Evolutionary conservation across 2,329 filamentous ascomycete genomes (phyloP), one percentile per base, ranked within the genome.

Genomic region (Xylaria sp.): DNA sequence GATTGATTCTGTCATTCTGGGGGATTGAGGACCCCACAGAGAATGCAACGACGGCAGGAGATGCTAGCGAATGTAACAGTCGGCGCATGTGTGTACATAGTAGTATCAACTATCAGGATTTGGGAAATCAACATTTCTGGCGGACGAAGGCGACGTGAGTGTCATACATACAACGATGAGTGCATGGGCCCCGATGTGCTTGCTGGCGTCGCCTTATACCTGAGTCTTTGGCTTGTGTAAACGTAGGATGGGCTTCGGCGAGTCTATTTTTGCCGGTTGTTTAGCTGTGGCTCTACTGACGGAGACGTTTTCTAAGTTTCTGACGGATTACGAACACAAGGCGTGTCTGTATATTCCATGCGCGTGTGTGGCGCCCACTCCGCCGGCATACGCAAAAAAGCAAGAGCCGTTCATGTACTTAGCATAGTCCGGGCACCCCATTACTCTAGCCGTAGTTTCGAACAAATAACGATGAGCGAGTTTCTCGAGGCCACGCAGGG

Each of bases 21-120:
- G 47, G 51, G 48, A 56, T 56, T 54, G 38, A 56, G 48, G 53
- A 41, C 54, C 54, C 64, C 62, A 60, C 62, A 60, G 59, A 40
- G 37, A 57, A 71, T 72, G 69, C 63, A 68, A 72, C 70, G 46
- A 58, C 68, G 70, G 69, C 68, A 65, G 65, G 64, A 61, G 59
- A 66, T 70, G 70, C 64, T 68, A 71, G 68, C 67, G 64, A 65
- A 68, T 71, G 70, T 66, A 68, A 72, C 68, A 47, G 60, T 58
- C 62, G 64, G 64, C 66, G 63, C 61, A 66, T 65, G 43, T 58
- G n/a, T n/a, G n/a, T 69, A 64, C 68, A 68, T 70, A 67, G 68
- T 63, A 68, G 52, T 62, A 61, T 55, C 63, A 38, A 54, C 21
- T 61, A 46, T 64, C 59, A 65, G 67, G 67, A 64, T 67, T 60